Conservation (phyloP, 2,329 filamentous ascomycete genomes). For the Fonsecaea nubica region DNA sequence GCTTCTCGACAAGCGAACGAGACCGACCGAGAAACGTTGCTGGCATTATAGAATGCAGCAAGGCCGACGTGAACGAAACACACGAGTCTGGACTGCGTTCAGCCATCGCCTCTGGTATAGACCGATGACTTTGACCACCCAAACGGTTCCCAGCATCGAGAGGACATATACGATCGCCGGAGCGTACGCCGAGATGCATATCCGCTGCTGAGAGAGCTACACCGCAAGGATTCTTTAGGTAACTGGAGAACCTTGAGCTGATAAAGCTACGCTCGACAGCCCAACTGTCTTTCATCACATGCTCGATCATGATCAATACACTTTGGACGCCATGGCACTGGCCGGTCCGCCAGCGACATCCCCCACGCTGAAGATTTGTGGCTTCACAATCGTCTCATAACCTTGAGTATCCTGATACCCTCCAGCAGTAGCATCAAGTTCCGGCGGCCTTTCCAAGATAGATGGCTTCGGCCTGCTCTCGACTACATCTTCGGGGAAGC, state of each 20-base stretch:
- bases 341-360: too few species aligned
- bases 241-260: neutral
- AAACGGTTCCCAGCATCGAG: slow-evolving; percentile 20
- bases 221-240: neutral
- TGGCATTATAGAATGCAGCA: slow-evolving; percentile 56
- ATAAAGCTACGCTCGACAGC: neutral
- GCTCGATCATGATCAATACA: neutral
- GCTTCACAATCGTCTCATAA: too few species aligned
- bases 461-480: too few species aligned
- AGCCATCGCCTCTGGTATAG: slow-evolving; percentile 56
- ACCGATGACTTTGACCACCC: slow-evolving; percentile 42
- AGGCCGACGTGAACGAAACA: slow-evolving; percentile 55
- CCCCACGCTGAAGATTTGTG: too few species aligned
- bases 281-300: slow-evolving; percentile 2
- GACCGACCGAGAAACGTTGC: neutral
- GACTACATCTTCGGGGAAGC: too few species aligned
- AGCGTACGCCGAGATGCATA: slow-evolving; percentile 41
- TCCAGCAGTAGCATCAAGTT: too few species aligned
- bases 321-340: too few species aligned
- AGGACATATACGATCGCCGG: slow-evolving; percentile 49
- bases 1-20: slow-evolving; percentile 1
- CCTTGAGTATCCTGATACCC: too few species aligned
- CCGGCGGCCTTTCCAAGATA: too few species aligned
- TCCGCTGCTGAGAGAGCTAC: neutral
- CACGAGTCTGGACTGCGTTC: slow-evolving; percentile 57